Evolutionary conservation across 2,329 filamentous ascomycete genomes (phyloP), one percentile per base, ranked within the genome.

Genomic region (Sphaerulina musiva): DNA sequence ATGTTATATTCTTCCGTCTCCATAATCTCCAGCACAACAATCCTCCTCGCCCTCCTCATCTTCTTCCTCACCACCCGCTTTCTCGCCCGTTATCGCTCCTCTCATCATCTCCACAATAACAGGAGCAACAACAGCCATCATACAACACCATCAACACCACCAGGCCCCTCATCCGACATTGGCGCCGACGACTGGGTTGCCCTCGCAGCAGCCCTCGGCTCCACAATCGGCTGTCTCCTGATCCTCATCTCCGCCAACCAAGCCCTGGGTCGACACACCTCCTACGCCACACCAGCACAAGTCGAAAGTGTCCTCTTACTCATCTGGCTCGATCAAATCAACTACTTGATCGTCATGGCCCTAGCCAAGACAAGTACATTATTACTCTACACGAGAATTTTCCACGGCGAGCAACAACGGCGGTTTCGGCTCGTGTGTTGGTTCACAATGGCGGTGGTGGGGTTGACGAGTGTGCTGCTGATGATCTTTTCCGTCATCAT

Each of bases 321-420:
- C 10, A 51, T 51, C 32, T 51, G 48, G 48, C 48, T 51, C 40
- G 48, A 51, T 51, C 48, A 51, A 5, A 51, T 51, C 48, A 51
- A 51, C 4, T 51, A 51, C 12, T 31, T 51, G 2, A 31, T 51
- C 7, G 48, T 51, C 32, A 51, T 51, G 48, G 48, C 48, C 2
- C 31, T 51, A 9, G 45, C 48, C 17, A 51, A 51, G 23, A 51
- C 48, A 14, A 44, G 40, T 29, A 51, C 48, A 4, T 32, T 51
- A 11, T 41, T 51, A 12, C 31, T 51, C 29, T 51, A 51, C 11
- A 51, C 17, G 26, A 40, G 48, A 5, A 51, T 51, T 8, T 51
- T 51, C 32, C 48, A 51, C 31, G 41, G 40, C 2, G 17, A 34
- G 7, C 26, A 44, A 26, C 48, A 51, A 6, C 9, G 26, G n/a